phyloP scores from a whole-genome alignment of 2,329 filamentous ascomycete genomes.

The Penicillium sp. region DNA sequence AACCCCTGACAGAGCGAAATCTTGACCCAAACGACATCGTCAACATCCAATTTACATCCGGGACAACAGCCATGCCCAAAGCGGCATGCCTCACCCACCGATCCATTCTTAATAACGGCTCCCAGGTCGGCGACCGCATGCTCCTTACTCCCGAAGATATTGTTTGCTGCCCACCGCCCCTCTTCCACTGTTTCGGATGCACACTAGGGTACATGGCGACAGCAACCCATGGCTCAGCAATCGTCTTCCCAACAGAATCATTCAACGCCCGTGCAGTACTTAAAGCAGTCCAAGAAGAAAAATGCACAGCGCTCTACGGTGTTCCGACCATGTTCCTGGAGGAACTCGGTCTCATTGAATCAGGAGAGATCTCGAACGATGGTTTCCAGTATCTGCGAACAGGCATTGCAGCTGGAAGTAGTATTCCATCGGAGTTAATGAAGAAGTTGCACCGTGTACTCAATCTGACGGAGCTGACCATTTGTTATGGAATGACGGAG shows the following conservation, averaged over 20 bases:
- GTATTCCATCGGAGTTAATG: slow-evolving; percentile 77
- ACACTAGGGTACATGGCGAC: slow-evolving; percentile 96
- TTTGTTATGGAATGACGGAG: slow-evolving; percentile 97
- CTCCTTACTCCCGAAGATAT: slow-evolving; percentile 70
- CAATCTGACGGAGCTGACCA: slow-evolving; percentile 79
- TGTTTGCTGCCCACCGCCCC: slow-evolving; percentile 62
- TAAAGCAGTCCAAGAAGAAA: slow-evolving; percentile 61
- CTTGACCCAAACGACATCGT: slow-evolving; percentile 68
- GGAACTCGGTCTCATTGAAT: slow-evolving; percentile 73
- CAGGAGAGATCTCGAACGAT: slow-evolving; percentile 45
- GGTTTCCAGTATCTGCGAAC: slow-evolving; percentile 71
- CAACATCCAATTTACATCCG: slow-evolving; percentile 96
- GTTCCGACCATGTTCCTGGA: slow-evolving; percentile 95
- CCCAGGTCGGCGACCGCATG: slow-evolving; percentile 83
- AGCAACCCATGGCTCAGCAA: slow-evolving; percentile 74
- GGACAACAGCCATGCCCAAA: slow-evolving; percentile 89
- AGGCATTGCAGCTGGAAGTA: slow-evolving; percentile 87
- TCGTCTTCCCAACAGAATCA: slow-evolving; percentile 82
- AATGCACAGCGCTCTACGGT: slow-evolving; percentile 73
- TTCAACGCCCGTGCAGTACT: slow-evolving; percentile 79
- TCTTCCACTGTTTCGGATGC: slow-evolving; percentile 76
- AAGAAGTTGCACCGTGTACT: slow-evolving; percentile 65
- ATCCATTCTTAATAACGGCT: slow-evolving; percentile 90
- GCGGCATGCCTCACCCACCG: slow-evolving; percentile 85
- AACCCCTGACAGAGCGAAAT: slow-evolving; percentile 47